Evolutionary conservation across 352 stramenopile genomes (phyloP).

Genomic region (Globisporangium polare): DNA sequence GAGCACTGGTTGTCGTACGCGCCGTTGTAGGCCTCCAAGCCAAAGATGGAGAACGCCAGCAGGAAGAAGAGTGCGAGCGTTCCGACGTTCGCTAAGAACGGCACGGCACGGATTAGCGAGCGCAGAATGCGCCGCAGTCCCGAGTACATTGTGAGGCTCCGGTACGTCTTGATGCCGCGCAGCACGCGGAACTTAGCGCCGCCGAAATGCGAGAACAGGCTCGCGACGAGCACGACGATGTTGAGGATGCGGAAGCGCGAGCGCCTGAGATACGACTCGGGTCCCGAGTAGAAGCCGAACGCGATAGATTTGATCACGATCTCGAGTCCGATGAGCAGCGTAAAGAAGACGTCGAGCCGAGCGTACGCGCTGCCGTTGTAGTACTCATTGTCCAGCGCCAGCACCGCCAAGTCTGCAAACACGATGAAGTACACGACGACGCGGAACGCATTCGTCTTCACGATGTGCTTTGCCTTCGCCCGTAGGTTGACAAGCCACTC

Average conservation of each 20-base stretch:
- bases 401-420: conserved; percentile 43
- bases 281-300: conserved; percentile 38
- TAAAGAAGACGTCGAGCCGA: conserved; percentile 54
- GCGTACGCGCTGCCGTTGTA: conserved; percentile 21
- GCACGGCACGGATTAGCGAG: conserved; percentile 55
- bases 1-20: conserved; percentile 53
- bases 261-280: conserved; percentile 46
- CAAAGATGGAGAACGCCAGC: conserved; percentile 77
- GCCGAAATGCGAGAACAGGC: conserved; percentile 45
- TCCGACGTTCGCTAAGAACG: conserved; percentile 71
- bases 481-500: conserved; percentile 28
- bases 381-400: conserved; percentile 59
- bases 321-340: conserved; percentile 55
- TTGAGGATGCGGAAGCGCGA: conserved; percentile 53
- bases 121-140: conserved; percentile 67
- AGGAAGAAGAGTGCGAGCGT: conserved; percentile 73
- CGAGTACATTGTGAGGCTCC: conserved; percentile 58
- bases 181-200: conserved; percentile 42
- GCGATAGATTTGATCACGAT: conserved; percentile 52
- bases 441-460: conserved; percentile 52
- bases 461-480: conserved; percentile 20
- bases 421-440: conserved; percentile 39
- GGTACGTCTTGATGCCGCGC: conserved; percentile 62
- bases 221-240: conserved; percentile 37
- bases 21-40: conserved; percentile 58